Evolutionary conservation across 352 stramenopile genomes (phyloP).

Genomic region (Porosira glacialis): DNA sequence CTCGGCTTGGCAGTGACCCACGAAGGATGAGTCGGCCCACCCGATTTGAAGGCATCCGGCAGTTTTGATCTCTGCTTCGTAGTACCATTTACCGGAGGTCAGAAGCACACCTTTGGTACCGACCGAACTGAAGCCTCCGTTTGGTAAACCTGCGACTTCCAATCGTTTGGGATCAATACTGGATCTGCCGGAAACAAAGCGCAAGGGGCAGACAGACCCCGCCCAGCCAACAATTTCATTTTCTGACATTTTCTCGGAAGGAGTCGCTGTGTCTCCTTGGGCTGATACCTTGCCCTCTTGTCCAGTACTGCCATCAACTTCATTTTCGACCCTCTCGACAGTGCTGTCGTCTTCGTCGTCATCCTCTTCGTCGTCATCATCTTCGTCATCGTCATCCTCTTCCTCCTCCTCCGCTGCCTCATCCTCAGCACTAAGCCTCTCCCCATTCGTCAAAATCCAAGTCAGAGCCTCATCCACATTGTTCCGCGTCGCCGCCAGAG

Average conservation of each 20-base stretch:
- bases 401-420: conserved; percentile 55
- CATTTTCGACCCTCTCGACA: conserved; percentile 12
- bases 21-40: conserved; percentile 81
- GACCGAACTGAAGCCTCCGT: conserved; percentile 79
- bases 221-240: conserved; percentile 49
- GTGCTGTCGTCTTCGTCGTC: conserved; percentile 47
- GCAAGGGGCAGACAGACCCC: conserved; percentile 67
- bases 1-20: conserved; percentile 77
- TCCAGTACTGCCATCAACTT: background rate
- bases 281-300: conserved; percentile 8
- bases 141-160: conserved; percentile 70
- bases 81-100: conserved; percentile 81
- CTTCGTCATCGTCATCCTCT: conserved; percentile 63
- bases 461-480: conserved; percentile 81
- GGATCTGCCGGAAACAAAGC: conserved; percentile 74
- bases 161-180: conserved; percentile 73
- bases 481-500: conserved; percentile 72
- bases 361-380: conserved; percentile 54
- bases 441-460: conserved; percentile 81
- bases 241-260: conserved; percentile 11
- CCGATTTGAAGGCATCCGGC: conserved; percentile 81
- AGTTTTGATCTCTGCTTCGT: conserved; percentile 79
- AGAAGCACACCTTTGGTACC: conserved; percentile 78
- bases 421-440: conserved; percentile 61
- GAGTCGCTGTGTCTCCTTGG: conserved; percentile 6